Percentiles rank a stretch among this genome's conserved stretches.
These are phyloP conservation scores for Kluyveromyces marxianus DNA, from an alignment of 1,139 yeast genomes.

Conservation along the genomic window DNA sequence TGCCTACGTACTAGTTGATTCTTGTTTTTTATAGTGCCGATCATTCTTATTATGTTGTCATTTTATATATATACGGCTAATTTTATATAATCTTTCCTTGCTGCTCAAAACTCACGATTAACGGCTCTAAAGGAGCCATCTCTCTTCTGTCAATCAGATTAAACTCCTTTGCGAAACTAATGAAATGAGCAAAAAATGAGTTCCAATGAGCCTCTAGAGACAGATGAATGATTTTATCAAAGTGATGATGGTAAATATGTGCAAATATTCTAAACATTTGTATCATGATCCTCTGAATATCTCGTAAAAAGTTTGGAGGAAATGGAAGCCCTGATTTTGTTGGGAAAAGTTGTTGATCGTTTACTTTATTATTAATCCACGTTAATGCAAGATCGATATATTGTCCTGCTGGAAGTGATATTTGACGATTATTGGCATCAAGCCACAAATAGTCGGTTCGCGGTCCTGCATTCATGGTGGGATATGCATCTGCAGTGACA, in stretches of 20 bases:
- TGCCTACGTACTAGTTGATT: no score
- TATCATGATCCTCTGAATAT: conserved; percentile 75
- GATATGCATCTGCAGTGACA: conserved; percentile 80
- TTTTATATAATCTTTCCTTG: conserved; percentile 66
- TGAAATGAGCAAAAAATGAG: conserved; percentile 92
- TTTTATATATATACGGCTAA: no score
- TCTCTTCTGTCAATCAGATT: conserved; percentile 72
- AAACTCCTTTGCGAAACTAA: conserved; percentile 80
- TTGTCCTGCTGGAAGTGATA: conserved; percentile 84
- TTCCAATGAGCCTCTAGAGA: conserved; percentile 97
- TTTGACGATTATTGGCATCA: conserved; percentile 67
- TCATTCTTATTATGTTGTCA: no score
- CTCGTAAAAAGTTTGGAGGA: conserved; percentile 77
- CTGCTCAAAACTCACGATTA: conserved; percentile 71
- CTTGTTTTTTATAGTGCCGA: no score
- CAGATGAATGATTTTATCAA: conserved; percentile 82
- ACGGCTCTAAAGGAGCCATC: conserved; percentile 65
- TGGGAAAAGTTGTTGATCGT: conserved; percentile 86
- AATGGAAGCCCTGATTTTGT: conserved; percentile 91
- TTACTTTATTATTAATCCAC: conserved; percentile 82
- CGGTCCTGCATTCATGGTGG: conserved; percentile 95
- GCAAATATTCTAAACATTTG: conserved; percentile 98
- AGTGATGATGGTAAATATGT: conserved; percentile 88
- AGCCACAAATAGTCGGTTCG: conserved; percentile 88
- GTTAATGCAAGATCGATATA: conserved; percentile 87